phyloP scores from a whole-genome alignment of 352 stramenopile species.

The Saprolegnia diclina region DNA sequence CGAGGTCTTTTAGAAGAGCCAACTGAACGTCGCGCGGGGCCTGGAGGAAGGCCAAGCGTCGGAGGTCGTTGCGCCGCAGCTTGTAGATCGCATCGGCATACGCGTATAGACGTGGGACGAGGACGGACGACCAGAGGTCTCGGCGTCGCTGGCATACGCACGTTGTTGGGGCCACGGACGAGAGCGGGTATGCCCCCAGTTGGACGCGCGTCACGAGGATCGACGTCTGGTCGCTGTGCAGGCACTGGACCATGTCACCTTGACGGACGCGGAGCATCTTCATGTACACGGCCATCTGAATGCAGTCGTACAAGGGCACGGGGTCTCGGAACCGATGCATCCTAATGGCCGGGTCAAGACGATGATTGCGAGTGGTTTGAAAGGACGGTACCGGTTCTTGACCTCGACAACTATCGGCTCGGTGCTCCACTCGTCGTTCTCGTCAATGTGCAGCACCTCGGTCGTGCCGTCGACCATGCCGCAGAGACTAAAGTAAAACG shows the following conservation, averaged over 20 bases:
- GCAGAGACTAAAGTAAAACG: conserved; percentile 58
- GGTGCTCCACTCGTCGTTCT: conserved; percentile 50
- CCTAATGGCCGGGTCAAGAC: neutral
- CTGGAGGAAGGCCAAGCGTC: conserved; percentile 60
- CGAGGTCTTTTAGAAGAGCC: neutral
- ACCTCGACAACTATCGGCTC: conserved; percentile 63
- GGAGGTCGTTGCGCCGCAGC: conserved; percentile 43
- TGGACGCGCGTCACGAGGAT: conserved; percentile 56
- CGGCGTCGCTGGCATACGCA: conserved; percentile 5
- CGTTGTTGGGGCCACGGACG: neutral
- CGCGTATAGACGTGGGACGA: conserved; percentile 59
- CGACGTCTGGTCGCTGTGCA: conserved; percentile 38
- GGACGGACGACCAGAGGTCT: conserved; percentile 51
- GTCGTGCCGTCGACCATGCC: conserved; percentile 75
- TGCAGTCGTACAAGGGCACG: conserved; percentile 61
- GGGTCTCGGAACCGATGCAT: conserved; percentile 52
- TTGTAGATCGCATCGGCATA: conserved; percentile 43
- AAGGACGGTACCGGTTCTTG: conserved; percentile 45
- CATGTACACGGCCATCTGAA: conserved; percentile 78
- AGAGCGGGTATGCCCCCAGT: conserved; percentile 35
- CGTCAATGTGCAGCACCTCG: conserved; percentile 46
- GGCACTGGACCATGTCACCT: conserved; percentile 66
- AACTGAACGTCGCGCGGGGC: conserved; percentile 40
- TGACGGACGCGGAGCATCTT: conserved; percentile 61
- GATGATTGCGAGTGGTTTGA: neutral